These are phyloP conservation scores for Sphenostylis stenocarpa DNA, from an alignment of 306 rosid genomes.

Conservation along the genomic window DNA sequence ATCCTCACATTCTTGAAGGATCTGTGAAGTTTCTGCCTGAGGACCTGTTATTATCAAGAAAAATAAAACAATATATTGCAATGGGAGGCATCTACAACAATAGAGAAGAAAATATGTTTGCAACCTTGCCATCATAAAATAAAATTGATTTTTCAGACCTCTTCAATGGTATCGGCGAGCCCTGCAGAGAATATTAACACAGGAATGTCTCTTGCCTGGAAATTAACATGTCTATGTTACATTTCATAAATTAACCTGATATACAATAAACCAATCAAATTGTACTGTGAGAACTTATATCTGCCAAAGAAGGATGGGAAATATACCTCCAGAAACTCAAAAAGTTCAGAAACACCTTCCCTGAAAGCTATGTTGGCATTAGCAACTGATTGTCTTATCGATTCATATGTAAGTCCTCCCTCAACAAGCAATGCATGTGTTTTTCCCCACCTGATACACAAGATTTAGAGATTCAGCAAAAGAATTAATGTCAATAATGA, in stretches of 20 bases:
- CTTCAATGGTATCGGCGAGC: constrained; percentile 93
- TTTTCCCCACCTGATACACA: constrained; percentile 84
- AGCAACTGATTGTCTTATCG: constrained; percentile 79
- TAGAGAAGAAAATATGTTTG: neutral
- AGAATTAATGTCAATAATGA: neutral
- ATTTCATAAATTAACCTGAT: constrained; percentile 10
- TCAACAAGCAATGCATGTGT: constrained; percentile 78
- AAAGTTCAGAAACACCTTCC: constrained; percentile 84
- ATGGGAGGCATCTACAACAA: constrained; percentile 13
- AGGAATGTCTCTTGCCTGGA: constrained; percentile 80
- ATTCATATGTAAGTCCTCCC: constrained; percentile 79
- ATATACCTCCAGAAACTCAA: constrained; percentile 77
- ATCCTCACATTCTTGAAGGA: constrained; percentile 78
- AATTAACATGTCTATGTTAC: constrained; percentile 11
- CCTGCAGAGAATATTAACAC: constrained; percentile 94
- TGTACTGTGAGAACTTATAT: constrained; percentile 2
- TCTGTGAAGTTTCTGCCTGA: constrained; percentile 80
- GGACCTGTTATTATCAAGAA: constrained; percentile 56
- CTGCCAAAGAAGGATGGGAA: neutral
- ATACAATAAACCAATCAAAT: neutral
- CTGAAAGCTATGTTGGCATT: constrained; percentile 77
- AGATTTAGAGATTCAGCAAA: constrained; percentile 4
- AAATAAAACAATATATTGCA: neutral
- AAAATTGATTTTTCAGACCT: constrained; percentile 54
- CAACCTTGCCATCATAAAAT: constrained; percentile 22